Evolutionary conservation across 1,284 basidiomycete genomes (phyloP), one percentile per base, ranked within the genome.

Genomic region (Mycena citricolor): DNA sequence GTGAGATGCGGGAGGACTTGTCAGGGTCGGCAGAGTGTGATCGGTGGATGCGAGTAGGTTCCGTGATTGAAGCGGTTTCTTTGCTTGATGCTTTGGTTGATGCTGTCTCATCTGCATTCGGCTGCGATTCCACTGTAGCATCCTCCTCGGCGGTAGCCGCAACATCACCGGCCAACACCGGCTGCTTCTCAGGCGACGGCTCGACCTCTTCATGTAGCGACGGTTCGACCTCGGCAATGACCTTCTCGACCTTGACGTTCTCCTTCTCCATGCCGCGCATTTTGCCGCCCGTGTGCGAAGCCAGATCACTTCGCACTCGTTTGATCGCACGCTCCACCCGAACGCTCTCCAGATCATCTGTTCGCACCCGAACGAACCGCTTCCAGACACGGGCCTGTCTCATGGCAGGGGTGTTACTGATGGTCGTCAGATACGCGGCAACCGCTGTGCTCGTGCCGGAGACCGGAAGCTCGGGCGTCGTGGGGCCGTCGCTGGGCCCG

Each of bases 241-340:
- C 49, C 45, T 39, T 26, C 28, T 50, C 42, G 36, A 49, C 39
- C 25, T 53, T 58, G 26, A 53, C 39, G 20, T 49, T 54, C 39
- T 50, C 47, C 42, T 50, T 49, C 11, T 24, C 22, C 8, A 24
- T 24, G 25, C 22, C 25, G 10, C 46, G 41, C 20, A 44, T 2
- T 1, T 47, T 45, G 10, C 43, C 43, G 7, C 69, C 67, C 39
- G 71, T 65, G 57, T 90, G 87, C 6, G 79, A 82, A 7, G 84
- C 84, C n/a, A 90, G 67, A 65, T 93, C 91, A 39, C 86, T 90
- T 42, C 88, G 74, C 13, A 90, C 88, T 32, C 87, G 81, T 67
- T 91, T 90, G 63, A 94, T 88, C 4, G 90, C 84, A 46, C 91
- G 76, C 65, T 94, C 90, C 32, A 88, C 81, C 32, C 90, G 80